Evolutionary conservation across 306 rosid genomes (phyloP).

Genomic region (Trifolium subterraneum): DNA sequence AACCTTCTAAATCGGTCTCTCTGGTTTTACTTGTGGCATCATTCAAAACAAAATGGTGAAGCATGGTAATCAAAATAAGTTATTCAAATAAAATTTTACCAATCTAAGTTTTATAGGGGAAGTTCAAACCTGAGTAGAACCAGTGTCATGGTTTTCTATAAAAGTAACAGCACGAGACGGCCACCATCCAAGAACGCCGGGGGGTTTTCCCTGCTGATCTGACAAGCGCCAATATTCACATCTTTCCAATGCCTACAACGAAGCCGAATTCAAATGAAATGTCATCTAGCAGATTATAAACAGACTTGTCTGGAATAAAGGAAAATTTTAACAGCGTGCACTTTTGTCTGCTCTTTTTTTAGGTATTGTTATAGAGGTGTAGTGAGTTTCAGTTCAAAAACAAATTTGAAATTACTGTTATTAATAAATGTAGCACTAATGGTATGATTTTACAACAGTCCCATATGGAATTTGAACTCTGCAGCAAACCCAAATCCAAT

Average conservation of each 20-base stretch:
- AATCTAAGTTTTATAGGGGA: conserved; percentile 17
- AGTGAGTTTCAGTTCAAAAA: no score
- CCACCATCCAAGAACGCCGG: conserved; percentile 99
- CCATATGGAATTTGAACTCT: no score
- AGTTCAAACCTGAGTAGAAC: conserved; percentile 90
- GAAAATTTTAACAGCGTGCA: conserved; percentile 1
- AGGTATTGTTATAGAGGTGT: neutral
- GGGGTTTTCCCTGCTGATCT: conserved; percentile 89
- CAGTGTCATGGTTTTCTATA: conserved; percentile 98
- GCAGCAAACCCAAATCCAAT: neutral
- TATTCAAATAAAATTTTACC: conserved; percentile 27
- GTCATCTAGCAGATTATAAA: conserved; percentile 27
- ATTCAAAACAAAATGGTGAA: conserved; percentile 1
- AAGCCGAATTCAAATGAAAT: neutral
- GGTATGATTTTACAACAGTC: no score
- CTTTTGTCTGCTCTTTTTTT: conserved; percentile 7
- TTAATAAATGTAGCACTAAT: no score
- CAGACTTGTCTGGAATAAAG: conserved; percentile 1
- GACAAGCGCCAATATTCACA: conserved; percentile 99
- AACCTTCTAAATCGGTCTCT: neutral
- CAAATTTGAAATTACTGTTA: no score
- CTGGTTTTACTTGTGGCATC: neutral
- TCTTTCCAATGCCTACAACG: conserved; percentile 69
- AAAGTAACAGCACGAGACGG: conserved; percentile 98
- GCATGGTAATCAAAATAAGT: conserved; percentile 1